Evolutionary conservation across 352 stramenopile species (phyloP).

Genomic region (Lagenidium sp.): DNA sequence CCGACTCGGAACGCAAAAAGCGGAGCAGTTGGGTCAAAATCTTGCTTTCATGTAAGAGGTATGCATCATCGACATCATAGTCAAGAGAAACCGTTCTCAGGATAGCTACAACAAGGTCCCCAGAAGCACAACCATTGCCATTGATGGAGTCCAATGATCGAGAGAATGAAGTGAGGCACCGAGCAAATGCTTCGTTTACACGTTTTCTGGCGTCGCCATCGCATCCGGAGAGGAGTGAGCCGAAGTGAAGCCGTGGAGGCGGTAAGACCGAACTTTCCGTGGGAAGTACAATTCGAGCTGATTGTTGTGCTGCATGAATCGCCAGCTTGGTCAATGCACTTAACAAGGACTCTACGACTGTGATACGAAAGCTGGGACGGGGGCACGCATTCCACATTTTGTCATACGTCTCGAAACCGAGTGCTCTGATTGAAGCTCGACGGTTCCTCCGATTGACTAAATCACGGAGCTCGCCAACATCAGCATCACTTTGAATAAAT

Average conservation of each 20-base stretch:
- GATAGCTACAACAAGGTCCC: slow-evolving; percentile 23
- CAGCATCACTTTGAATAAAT: slow-evolving; percentile 78
- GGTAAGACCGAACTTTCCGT: no score
- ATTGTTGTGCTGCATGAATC: slow-evolving; percentile 15
- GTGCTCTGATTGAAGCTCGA: slow-evolving; percentile 28
- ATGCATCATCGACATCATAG: slow-evolving; percentile 68
- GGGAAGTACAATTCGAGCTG: not conserved
- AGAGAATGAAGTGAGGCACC: no score
- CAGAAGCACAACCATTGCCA: no score
- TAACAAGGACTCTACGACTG: slow-evolving; percentile 47
- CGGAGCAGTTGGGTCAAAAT: slow-evolving; percentile 43
- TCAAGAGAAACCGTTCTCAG: slow-evolving; percentile 56
- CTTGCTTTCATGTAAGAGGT: slow-evolving; percentile 56
- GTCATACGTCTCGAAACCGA: slow-evolving; percentile 39
- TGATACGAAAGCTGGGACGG: slow-evolving; percentile 17
- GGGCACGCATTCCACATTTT: slow-evolving; percentile 17
- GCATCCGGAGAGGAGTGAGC: slow-evolving; percentile 40
- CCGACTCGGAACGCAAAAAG: slow-evolving; percentile 32
- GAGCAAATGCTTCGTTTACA: slow-evolving; percentile 40
- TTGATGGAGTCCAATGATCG: no score
- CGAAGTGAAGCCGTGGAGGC: slow-evolving; percentile 36
- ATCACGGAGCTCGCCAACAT: slow-evolving; percentile 38
- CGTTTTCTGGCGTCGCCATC: slow-evolving; percentile 27
- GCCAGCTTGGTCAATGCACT: no score
- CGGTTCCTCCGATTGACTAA: slow-evolving; percentile 37